Base-by-base conservation (phyloP, 2,329 filamentous ascomycete species). In the Alternaria alternata region DNA sequence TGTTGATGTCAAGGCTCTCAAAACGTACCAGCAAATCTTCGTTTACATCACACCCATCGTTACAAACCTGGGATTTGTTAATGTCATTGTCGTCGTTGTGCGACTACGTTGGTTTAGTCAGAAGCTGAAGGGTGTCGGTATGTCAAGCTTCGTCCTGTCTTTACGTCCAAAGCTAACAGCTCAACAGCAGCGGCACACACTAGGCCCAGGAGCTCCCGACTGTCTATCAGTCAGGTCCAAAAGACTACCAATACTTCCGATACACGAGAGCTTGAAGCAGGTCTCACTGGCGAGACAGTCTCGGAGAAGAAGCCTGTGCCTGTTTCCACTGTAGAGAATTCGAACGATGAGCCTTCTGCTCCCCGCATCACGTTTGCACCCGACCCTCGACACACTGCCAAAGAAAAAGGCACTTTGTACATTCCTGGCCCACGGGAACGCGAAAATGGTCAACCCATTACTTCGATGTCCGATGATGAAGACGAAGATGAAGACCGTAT, bases 71-170 rank as follows among this genome's bases (percentile, higher is more conserved):
- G 79, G 80, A 46, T 78, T 79, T 57, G 79, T 80, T 48, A 78
- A 80, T 39, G 74, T 91, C 1, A 90, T 88, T 41, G 93, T 99
- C 41, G 95, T 99, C 7, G 94, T 97, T 68, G 85, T 98, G 12
- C 90, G 95, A 24, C 83, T 99, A 2, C 97, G 97, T 79, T 99
- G 94, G 94, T 99, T 99, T 75, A 94, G 98, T 79, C 97, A 96
- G 78, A 88, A 93, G 7, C 97, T 99, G 75, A 91, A 96, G 75
- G 86, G 91, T 69, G 87, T 97, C 64, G 93, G 91, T 60, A 47
- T n/a, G 41, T 46, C 36, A 8, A 9, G 9, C 5, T 5, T 5
- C 28, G 20, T 14, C 14, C 22, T 24, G 14, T 6, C 14, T 34
- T 41, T 41, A 3, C 26, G 14, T 20, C 7, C 14, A 8, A 32